Percentiles rank a stretch among this genome's conserved stretches.
These are phyloP conservation scores for Clitocybe nebularis DNA, from an alignment of 1,284 basidiomycete species.

Conservation along the genomic window DNA sequence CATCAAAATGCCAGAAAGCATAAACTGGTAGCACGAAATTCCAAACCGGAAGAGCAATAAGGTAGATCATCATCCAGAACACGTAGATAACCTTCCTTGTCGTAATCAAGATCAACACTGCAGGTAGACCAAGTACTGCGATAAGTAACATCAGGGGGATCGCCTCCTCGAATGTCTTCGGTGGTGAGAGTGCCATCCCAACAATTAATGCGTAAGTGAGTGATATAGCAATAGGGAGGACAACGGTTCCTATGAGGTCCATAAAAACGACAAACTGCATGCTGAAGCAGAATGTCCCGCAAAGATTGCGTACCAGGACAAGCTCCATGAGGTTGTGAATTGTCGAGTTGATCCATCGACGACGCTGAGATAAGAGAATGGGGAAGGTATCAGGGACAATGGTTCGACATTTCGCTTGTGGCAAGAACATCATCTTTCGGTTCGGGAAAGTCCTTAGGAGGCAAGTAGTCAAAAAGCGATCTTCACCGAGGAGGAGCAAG, in stretches of 20 bases:
- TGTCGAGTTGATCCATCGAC: slow-evolving; percentile 99
- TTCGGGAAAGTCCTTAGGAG: slow-evolving; percentile 96
- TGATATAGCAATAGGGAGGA: slow-evolving; percentile 90
- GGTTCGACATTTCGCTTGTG: slow-evolving; percentile 93
- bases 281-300: slow-evolving; percentile 94
- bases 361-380: slow-evolving; percentile 92
- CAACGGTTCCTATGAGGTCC: slow-evolving; percentile 95
- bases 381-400: slow-evolving; percentile 95
- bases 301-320: slow-evolving; percentile 93
- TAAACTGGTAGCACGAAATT: slow-evolving; percentile 93
- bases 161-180: slow-evolving; percentile 83
- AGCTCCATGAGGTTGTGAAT: slow-evolving; percentile 99
- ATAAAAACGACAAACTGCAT: slow-evolving; percentile 99
- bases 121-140: slow-evolving; percentile 92
- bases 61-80: slow-evolving; percentile 96
- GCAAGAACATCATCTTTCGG: slow-evolving; percentile 99
- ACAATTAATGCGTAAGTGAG: slow-evolving; percentile 90
- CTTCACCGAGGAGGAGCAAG: slow-evolving; percentile 92
- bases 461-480: slow-evolving; percentile 96
- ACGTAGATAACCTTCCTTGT: slow-evolving; percentile 95
- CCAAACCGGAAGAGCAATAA: slow-evolving; percentile 91
- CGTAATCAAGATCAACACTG: slow-evolving; percentile 88
- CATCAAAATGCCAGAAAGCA: slow-evolving; percentile 99
- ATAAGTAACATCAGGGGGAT: slow-evolving; percentile 91
- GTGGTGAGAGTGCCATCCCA: slow-evolving; percentile 79